These are phyloP conservation scores for Lodderomyces jiufengensis DNA, from an alignment of 1,139 yeast species.

Conservation along the genomic window DNA sequence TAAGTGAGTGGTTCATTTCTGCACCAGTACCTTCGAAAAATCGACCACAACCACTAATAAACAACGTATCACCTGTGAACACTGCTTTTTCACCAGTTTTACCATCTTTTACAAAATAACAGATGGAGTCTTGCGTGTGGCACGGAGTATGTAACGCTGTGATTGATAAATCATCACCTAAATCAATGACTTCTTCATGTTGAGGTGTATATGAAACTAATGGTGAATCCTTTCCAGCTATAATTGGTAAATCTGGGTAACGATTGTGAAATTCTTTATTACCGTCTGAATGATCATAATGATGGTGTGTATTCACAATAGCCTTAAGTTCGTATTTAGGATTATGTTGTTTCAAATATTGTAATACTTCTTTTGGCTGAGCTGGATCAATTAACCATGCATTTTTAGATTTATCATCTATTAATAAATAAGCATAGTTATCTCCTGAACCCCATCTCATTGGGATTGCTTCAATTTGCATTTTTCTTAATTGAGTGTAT, in stretches of 20 bases:
- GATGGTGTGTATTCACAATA: conserved; percentile 94
- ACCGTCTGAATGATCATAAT: conserved; percentile 92
- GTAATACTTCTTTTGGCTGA: conserved; percentile 57
- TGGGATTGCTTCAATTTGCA: conserved; percentile 80
- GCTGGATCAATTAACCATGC: conserved; percentile 95
- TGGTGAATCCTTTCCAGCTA: conserved; percentile 83
- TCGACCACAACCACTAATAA: conserved; percentile 93
- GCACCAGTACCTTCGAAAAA: conserved; percentile 87
- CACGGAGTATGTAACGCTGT: conserved; percentile 94
- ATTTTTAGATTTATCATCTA: conserved; percentile 62
- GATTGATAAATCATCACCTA: conserved; percentile 64
- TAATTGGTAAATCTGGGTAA: conserved; percentile 61
- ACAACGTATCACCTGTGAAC: conserved; percentile 93
- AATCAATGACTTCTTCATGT: conserved; percentile 54
- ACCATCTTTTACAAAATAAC: conserved; percentile 70
- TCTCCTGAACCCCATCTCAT: conserved; percentile 97
- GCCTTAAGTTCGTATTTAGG: conserved; percentile 49
- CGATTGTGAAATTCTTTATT: conserved; percentile 46
- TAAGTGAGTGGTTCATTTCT: conserved; percentile 75
- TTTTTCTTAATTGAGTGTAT: conserved; percentile 43
- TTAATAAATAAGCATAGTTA: conserved; percentile 78
- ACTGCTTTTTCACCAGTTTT: conserved; percentile 65
- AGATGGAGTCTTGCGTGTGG: conserved; percentile 93
- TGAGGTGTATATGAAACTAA: conserved; percentile 65
- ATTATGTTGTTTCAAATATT: conserved; percentile 22